Percentiles rank a stretch among this genome's conserved stretches.
Evolutionary conservation across 345 rosid genomes (phyloP).

Genomic region (Kandelia obovata): DNA sequence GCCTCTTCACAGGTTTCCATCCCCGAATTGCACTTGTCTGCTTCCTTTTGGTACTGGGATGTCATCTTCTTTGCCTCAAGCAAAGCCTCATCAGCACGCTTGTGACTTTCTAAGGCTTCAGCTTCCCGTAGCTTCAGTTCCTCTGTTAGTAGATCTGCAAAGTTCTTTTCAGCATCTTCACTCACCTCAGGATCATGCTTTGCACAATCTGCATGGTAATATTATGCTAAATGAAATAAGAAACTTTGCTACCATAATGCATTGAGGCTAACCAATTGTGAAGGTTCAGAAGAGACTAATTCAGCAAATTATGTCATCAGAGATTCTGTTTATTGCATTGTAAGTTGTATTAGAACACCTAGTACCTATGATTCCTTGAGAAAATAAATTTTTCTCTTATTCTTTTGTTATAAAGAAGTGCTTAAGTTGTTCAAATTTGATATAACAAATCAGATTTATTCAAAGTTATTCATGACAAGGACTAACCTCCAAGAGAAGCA

Average conservation of each 20-base stretch:
- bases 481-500: constrained; percentile 62
- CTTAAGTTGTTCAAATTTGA: no score
- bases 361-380: no score
- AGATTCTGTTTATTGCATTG: no score
- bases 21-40: constrained; percentile 94
- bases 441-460: no score
- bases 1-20: constrained; percentile 99
- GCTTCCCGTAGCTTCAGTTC: constrained; percentile 80
- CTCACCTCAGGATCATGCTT: constrained; percentile 81
- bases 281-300: background rate
- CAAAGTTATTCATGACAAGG: background rate
- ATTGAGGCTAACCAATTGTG: background rate
- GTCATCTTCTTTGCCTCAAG: constrained; percentile 93
- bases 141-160: constrained; percentile 66
- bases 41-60: constrained; percentile 94
- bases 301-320: no score
- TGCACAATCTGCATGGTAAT: constrained; percentile 53
- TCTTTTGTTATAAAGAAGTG: no score
- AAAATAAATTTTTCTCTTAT: no score
- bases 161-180: constrained; percentile 83
- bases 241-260: background rate
- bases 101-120: constrained; percentile 74
- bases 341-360: no score
- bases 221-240: constrained; percentile 1
- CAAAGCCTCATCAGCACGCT: constrained; percentile 62